Percentiles rank a stretch among this genome's conserved stretches.
phyloP scores from a whole-genome alignment of 2,329 filamentous ascomycete species.

The Chrysosporium queenslandicum region DNA sequence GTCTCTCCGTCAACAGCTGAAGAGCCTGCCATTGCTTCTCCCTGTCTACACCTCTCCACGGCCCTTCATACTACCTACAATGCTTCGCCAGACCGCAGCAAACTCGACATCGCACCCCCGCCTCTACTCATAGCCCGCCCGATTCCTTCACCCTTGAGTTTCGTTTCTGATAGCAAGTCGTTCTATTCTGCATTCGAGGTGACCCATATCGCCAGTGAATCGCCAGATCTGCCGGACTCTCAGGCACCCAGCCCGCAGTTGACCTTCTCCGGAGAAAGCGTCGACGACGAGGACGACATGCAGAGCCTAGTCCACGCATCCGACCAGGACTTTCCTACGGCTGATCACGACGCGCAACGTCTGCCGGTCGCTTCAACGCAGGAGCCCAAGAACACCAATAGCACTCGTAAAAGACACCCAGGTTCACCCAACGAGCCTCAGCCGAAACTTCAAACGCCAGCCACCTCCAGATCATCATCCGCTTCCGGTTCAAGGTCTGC shows the following conservation, averaged over 20 bases:
- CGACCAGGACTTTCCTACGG: not conserved
- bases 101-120: constrained; percentile 13
- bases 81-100: constrained; percentile 4
- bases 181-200: constrained; percentile 20
- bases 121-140: constrained; percentile 13
- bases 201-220: constrained; percentile 16
- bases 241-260: constrained; percentile 10
- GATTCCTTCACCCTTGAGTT: constrained; percentile 11
- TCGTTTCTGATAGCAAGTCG: constrained; percentile 18
- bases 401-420: constrained; percentile 7
- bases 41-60: constrained; percentile 15
- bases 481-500: constrained; percentile 22
- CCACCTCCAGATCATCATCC: constrained; percentile 20
- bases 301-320: not conserved
- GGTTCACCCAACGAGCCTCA: constrained; percentile 24
- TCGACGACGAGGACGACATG: constrained; percentile 10
- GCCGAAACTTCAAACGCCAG: constrained; percentile 25
- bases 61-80: constrained; percentile 5
- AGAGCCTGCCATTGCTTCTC: constrained; percentile 7
- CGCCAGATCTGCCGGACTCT: constrained; percentile 12
- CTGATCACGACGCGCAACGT: not conserved
- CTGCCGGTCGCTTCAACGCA: not conserved
- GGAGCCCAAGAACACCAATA: not conserved
- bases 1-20: constrained; percentile 6
- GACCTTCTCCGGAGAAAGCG: constrained; percentile 5